Base-by-base conservation (phyloP, 768 basidiomycete genomes). In the Amylocystis lapponica region DNA sequence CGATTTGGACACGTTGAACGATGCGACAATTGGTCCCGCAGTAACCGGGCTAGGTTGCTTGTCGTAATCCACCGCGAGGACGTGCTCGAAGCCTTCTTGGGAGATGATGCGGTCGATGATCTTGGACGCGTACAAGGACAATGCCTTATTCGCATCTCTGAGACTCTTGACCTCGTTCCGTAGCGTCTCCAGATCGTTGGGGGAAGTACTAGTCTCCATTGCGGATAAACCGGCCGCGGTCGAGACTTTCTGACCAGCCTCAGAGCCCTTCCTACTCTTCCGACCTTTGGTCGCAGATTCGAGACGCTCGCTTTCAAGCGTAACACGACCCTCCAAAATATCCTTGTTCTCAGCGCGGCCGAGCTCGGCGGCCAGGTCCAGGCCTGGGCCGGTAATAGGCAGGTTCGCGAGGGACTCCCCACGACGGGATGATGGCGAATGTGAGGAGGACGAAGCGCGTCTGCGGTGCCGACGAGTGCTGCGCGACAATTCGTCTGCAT, bases 21-120 rank as follows among this genome's bases (percentile, higher is more conserved):
- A 50, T 7, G 56, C 45, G 35, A 64, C 51, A 46, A 58, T 52
- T 3, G 72, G 60, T 10, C 59, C 54, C 11, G 73, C 60, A 14
- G 71, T 66, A 11, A 66, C 58, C 11, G 79, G 67, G 26, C 76
- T 76, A 10, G 67, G 64, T 10, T 70, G 68, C 36, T 60, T 55
- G n/a, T 87, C 86, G 54, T 88, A 95, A 62, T 97, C 94, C 34
- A 79, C 83, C n/a, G 94, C 88, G 27, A 97, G 78, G 42, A 98
- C 87, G 55, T 95, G 91, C 63, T 98, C 95, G 66, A 95, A 97
- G 19, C 93, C 93, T 64, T 96, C 94, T 63, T 94, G 86, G 1
- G 86, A 78, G 54, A 97, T 95, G 59, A 98, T 96, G 34, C 94
- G 81, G 68, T 98, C 95, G 56, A 98, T 88, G 52, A 98, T 98